Evolutionary conservation across 495 filamentous ascomycete genomes (phyloP), one percentile per base, ranked within the genome.

Genomic region (Tuber calosporum): DNA sequence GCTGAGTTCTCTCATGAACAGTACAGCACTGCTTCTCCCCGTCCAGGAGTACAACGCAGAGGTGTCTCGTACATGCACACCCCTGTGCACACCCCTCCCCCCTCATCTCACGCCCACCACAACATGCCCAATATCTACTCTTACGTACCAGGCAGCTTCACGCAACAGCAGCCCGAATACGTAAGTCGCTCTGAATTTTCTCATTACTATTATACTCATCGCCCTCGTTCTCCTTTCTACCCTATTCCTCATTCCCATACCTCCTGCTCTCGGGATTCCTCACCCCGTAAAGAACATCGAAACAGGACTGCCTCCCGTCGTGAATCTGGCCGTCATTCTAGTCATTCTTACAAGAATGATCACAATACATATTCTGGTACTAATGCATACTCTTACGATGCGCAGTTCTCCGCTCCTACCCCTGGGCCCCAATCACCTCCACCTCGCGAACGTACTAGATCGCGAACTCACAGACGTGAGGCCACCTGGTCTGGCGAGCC

Each of bases 131-230:
- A 79, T 69, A 68, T 80, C 62, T 82, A 79, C 69, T 73, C 80
- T 69, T 81, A 81, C 71, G 75, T 80, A 74, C 78, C 79, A 67
- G 80, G 80, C 66, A 80, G 80, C 66, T 81, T 81, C 69, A 74
- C 79, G 69, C 58, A 72, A 72, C 77, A 73, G 13, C 74, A 81
- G 69, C 74, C 76, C 74, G 80, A 81, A 77, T 82, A 81, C 76
- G 80, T 82, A 73, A 82, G 80, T 82, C 77, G 72, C 53, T 73
- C 72, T 39, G 62, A 73, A 71, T 71, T 41, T 74, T 68, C 36
- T 67, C 75, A 77, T 39, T 62, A 39, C 41, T 67, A 40, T 53
- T n/a, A 78, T 71, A 58, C 39, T 37, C 70, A 73, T 39, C 68
- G 69, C 40, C 66, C 43, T 67, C 22, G 69, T 74, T 69, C 48